A percentile compares a stretch with the other conserved stretches of the same genome.
These are phyloP conservation scores for Solanum commersonii DNA, from an alignment of 257 asterid species.

Conservation along the genomic window DNA sequence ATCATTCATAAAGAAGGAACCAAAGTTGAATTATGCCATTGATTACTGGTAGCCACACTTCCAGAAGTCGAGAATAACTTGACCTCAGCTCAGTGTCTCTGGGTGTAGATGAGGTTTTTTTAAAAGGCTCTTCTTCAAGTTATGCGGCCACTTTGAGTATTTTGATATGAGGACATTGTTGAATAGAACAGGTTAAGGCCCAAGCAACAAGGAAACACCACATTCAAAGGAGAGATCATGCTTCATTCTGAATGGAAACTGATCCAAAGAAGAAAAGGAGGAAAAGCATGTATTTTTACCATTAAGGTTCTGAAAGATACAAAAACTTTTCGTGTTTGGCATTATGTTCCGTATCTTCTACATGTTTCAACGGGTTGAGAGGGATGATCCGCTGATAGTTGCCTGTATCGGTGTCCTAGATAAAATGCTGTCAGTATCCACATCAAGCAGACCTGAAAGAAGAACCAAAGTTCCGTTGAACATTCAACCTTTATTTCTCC, in stretches of 20 bases:
- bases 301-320: background rate
- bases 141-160: background rate
- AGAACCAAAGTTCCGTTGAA: background rate
- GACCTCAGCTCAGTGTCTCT: background rate
- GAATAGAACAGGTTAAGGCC: background rate
- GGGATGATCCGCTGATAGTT: constrained; percentile 46
- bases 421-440: constrained; percentile 70
- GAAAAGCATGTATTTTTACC: background rate
- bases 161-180: background rate
- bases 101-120: background rate
- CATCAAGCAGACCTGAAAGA: constrained; percentile 49
- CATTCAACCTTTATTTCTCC: background rate
- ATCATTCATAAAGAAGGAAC: background rate
- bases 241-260: background rate
- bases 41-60: background rate
- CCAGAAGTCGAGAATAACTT: background rate
- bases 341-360: constrained; percentile 1
- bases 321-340: background rate
- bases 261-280: background rate
- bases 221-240: background rate
- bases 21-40: background rate
- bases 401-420: constrained; percentile 56
- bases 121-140: background rate
- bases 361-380: constrained; percentile 19
- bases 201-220: background rate